A percentile compares a stretch with the other conserved stretches of the same genome.
Evolutionary conservation across 2,329 filamentous ascomycete species (phyloP).

Genomic region (Colletotrichum euphorbiae): DNA sequence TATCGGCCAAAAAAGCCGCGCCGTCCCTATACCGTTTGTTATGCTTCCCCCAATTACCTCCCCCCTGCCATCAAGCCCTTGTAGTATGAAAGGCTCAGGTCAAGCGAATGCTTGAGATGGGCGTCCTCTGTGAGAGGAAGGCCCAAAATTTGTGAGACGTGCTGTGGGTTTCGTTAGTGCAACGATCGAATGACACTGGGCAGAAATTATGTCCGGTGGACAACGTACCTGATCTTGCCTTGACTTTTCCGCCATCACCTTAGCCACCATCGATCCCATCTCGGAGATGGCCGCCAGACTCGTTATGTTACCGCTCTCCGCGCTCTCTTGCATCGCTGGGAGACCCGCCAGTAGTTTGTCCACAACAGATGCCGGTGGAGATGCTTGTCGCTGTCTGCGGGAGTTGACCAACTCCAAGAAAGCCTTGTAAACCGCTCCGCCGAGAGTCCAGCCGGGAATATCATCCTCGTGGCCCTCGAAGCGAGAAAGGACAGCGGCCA

Average conservation of each 20-base stretch:
- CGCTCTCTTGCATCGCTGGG: constrained; percentile 63
- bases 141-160: constrained; percentile 63
- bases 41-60: constrained; percentile 7
- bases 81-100: constrained; percentile 77
- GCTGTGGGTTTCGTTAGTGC: constrained; percentile 49
- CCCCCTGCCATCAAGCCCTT: constrained; percentile 67
- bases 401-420: constrained; percentile 66
- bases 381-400: constrained; percentile 51
- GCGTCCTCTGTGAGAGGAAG: constrained; percentile 79
- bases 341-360: constrained; percentile 69
- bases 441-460: constrained; percentile 80
- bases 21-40: no score
- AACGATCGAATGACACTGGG: background rate
- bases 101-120: constrained; percentile 75
- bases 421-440: constrained; percentile 81
- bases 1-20: no score
- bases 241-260: constrained; percentile 67
- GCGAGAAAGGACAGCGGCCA: constrained; percentile 76
- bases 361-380: constrained; percentile 56
- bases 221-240: constrained; percentile 68
- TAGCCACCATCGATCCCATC: constrained; percentile 81
- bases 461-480: constrained; percentile 73
- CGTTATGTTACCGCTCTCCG: constrained; percentile 53
- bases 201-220: background rate
- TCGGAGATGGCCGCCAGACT: constrained; percentile 82